These are phyloP conservation scores for Phytophthora sojae DNA, from an alignment of 352 stramenopile species.

Conservation along the genomic window DNA sequence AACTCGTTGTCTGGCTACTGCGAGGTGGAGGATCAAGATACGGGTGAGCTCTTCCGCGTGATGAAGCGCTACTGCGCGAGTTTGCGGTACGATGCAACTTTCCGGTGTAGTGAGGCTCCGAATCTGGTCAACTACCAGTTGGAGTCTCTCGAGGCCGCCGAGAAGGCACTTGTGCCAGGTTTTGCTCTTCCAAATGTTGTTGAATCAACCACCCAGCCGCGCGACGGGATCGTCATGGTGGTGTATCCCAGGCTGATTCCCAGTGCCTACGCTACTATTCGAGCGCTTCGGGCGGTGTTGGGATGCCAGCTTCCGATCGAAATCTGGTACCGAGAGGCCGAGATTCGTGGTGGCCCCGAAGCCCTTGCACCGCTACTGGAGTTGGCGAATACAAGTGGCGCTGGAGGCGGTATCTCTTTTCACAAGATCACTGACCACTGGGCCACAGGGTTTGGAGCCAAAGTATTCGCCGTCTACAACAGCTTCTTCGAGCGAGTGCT, in stretches of 20 bases:
- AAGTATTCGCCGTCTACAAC: constrained; percentile 54
- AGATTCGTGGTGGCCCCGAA: constrained; percentile 32
- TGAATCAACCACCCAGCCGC: constrained; percentile 1
- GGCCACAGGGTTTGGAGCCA: constrained; percentile 53
- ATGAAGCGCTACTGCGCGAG: constrained; percentile 44
- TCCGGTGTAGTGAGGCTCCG: constrained; percentile 48
- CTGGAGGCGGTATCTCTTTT: constrained; percentile 33
- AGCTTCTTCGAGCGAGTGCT: constrained; percentile 50
- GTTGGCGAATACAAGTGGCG: constrained; percentile 18
- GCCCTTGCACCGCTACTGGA: constrained; percentile 25
- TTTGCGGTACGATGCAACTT: constrained; percentile 38
- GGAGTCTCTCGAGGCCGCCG: constrained; percentile 27
- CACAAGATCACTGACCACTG: constrained; percentile 31
- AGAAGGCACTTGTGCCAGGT: constrained; percentile 19
- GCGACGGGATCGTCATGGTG: constrained; percentile 56
- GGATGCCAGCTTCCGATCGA: constrained; percentile 58
- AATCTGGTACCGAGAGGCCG: constrained; percentile 53
- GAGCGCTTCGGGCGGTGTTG: constrained; percentile 35
- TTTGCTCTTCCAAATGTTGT: constrained; percentile 25
- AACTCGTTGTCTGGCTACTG: constrained; percentile 26
- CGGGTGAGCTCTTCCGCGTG: constrained; percentile 39
- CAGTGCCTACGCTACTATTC: constrained; percentile 32
- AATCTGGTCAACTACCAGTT: constrained; percentile 47
- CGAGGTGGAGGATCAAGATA: constrained; percentile 35
- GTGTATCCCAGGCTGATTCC: constrained; percentile 57